Base-by-base conservation (phyloP, 805 yeast species). In the Komagataella populi region DNA sequence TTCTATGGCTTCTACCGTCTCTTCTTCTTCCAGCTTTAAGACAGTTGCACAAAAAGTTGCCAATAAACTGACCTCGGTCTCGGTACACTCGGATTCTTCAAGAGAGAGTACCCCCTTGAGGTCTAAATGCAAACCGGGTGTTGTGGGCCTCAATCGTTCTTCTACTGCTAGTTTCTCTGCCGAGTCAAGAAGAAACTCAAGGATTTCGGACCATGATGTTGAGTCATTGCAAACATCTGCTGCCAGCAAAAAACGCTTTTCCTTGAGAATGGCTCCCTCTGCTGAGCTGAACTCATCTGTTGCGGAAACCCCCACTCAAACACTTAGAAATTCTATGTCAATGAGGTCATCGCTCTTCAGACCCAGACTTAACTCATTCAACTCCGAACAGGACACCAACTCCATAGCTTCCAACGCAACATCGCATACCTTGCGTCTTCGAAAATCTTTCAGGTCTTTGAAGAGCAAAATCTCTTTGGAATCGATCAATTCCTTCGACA, bases 321-420 rank as follows among this genome's bases (percentile, higher is more conserved):
- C 60, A 24, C 56, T 63, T 16, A 57, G 59, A 51, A 66, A 65
- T 52, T 63, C 67, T 2, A 60, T 64, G 5, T 63, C 67, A 4
- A 55, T 65, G 44, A 55, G 65, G 50, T 62, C 66, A 20, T 55
- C 60, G 14, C 50, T 62, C 7, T 55, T 55, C 51, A 53, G 49
- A 43, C 24, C 49, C 47, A 51, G 50, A n/a, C 20, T 24, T 36
- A 45, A 39, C 45, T 47, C 24, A 48, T 48, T 56, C 20, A 30
- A 30, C 39, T 30, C 39, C 6, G 39, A 30, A 10, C 52, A 50
- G 30, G 58, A 58, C 50, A 50, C 46, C 36, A 54, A 53, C 16
- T 55, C 62, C 18, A 48, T 55, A 24, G n/a, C 45, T 7, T 52
- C 58, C 4, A 50, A 50, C 45, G 46, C 48, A 17, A 45, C 53